phyloP scores from a whole-genome alignment of 352 stramenopile species.

The Sclerospora graminicola region DNA sequence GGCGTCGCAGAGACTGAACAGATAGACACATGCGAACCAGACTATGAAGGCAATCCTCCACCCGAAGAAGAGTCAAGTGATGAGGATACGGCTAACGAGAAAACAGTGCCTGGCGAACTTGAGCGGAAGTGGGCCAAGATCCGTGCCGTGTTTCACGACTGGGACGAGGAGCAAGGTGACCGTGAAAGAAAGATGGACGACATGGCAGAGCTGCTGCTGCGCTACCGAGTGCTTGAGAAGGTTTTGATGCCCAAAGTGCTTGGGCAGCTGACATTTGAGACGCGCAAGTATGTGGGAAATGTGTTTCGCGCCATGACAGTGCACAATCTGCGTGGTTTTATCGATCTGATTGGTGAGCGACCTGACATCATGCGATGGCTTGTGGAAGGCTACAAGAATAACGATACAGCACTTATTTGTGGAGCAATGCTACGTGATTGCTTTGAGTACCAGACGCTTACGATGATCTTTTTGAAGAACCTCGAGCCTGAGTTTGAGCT shows the following conservation, averaged over 20 bases:
- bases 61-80: conserved; percentile 46
- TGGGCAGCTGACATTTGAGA: conserved; percentile 65
- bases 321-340: conserved; percentile 54
- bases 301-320: conserved; percentile 72
- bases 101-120: conserved; percentile 61
- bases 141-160: conserved; percentile 60
- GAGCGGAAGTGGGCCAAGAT: conserved; percentile 70
- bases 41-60: conserved; percentile 15
- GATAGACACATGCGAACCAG: conserved; percentile 12
- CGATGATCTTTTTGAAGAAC: conserved; percentile 48
- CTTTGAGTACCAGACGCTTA: conserved; percentile 54
- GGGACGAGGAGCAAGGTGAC: conserved; percentile 58
- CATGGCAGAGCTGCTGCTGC: conserved; percentile 63
- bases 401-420: conserved; percentile 62
- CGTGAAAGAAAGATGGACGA: conserved; percentile 73
- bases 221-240: conserved; percentile 66
- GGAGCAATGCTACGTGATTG: conserved; percentile 75
- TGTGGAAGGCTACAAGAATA: conserved; percentile 64
- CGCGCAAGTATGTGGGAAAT: conserved; percentile 69
- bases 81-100: conserved; percentile 40
- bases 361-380: conserved; percentile 66
- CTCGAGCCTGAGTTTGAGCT: conserved; percentile 53
- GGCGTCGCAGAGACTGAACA: conserved; percentile 15
- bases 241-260: conserved; percentile 64
- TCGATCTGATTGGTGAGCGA: conserved; percentile 44